Base-by-base conservation (phyloP, 306 rosid species). In the Rubus idaeus region DNA sequence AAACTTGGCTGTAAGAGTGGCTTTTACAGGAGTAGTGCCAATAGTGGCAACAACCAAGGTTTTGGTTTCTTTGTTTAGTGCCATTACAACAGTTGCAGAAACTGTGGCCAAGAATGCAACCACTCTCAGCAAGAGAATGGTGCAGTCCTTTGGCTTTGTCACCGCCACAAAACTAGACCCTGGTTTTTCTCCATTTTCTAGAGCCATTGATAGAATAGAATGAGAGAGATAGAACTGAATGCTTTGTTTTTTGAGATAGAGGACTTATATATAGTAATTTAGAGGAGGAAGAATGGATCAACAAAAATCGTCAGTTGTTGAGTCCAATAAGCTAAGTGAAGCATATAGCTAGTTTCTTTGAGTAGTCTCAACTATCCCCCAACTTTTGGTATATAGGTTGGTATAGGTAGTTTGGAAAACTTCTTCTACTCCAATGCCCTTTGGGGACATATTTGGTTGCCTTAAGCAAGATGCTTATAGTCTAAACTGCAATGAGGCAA, bases 41-140 rank as follows among this genome's bases (percentile, higher is more conserved):
- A 83, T 20, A 23, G 90, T 86, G 57, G 93, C 97, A 82, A 95
- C 88, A 35, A 92, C 78, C 1, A 92, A 68, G 75, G 80, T 80
- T 68, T 88, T 95, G 75, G 88, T 86, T 78, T 95, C 82, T 70
- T 88, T 90, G 68, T 91, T 95, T n/a, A 84, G 58, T 37, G 91
- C 94, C 99, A 95, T 95, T 7, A 92, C 88, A 77, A 92, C 8
- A 45, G 97, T 87, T 51, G 97, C 99, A 5, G 94, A 71, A 44
- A 88, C 85, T 16, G 93, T 95, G 68, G 94, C 97, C 4, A 87
- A 52, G 68, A 90, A 81, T 41, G 96, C 89, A 68, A 84, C 74
- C 51, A 89, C 47, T 70, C 99, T 83, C 9, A 92, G 82, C 60
- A 83, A 70, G 78, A 92, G 60, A 79, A 88, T 71, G 37, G 80